Evolutionary conservation across 129 eudicot genomes (phyloP), one percentile per base, ranked within the genome.

Genomic region (Saussurea involucrata): DNA sequence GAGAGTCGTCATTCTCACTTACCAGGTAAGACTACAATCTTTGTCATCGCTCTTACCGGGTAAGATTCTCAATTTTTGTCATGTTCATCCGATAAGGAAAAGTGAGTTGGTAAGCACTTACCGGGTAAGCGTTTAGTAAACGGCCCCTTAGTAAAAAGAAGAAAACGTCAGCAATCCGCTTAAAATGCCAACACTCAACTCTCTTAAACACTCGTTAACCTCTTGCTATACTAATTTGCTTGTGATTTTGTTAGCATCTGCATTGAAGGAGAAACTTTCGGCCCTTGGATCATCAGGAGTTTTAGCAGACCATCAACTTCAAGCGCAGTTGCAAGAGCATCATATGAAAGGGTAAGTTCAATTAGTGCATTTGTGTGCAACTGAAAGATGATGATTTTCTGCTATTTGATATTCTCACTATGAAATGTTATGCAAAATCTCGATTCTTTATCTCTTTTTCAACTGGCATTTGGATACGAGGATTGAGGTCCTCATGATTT

Each of bases 231-330:
- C 86, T 86, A 72, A 81, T 81, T 75, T 29, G 57, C 76, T 70
- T 67, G 79, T 66, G 25, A 53, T 69, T 64, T 77, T 42, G 66
- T 63, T 86, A 95, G 98, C 98, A 67, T 95, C 98, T 81, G 97
- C 91, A 18, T 80, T 95, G 76, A 95, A 91, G 92, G 98, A 95
- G 86, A 95, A 95, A 76, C 98, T 95, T 65, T 89, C 92, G 65
- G 77, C 98, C 72, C 97, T 95, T 36, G 98, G 98, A 32, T 87
- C 98, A 76, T 91, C 98, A 79, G 98, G 98, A 81, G 85, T 95
- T 76, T 82, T 95, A 82, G 98, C 98, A 49, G 98, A 95, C 69
- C 98, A 95, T 80, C 98, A 95, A 76, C 96, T 95, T 78, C 97
- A 95, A 80, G 90, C 98, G 20, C 97, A 91, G 85, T 83, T 95